phyloP scores from a whole-genome alignment of 495 filamentous ascomycete species.

The Penicillium egyptiacum region DNA sequence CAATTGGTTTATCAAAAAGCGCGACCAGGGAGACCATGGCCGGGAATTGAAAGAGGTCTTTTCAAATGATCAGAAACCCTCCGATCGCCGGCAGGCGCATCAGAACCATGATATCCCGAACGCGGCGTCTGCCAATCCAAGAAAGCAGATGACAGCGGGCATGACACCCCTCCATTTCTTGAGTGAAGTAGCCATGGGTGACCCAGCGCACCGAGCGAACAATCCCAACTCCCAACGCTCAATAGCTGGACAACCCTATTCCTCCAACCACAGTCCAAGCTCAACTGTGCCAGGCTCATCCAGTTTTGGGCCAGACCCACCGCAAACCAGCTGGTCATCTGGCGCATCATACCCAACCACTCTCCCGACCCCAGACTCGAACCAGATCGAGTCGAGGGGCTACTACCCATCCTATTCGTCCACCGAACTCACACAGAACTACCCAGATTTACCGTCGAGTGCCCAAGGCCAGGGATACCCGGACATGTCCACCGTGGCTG shows the following conservation, averaged over 20 bases:
- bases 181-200: slow-evolving; percentile 65
- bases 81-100: slow-evolving; percentile 5
- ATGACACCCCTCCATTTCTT: slow-evolving; percentile 64
- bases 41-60: slow-evolving; percentile 33
- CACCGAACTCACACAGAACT: slow-evolving; percentile 9
- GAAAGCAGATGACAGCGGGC: slow-evolving; percentile 24
- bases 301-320: background rate
- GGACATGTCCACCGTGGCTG: slow-evolving; percentile 17
- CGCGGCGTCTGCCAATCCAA: slow-evolving; percentile 7
- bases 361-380: slow-evolving; percentile 9
- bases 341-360: background rate
- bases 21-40: slow-evolving; percentile 46
- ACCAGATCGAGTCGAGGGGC: background rate
- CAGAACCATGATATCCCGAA: slow-evolving; percentile 8
- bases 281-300: slow-evolving; percentile 1
- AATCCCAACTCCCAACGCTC: slow-evolving; percentile 5
- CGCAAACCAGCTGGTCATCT: slow-evolving; percentile 7
- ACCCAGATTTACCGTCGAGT: slow-evolving; percentile 7
- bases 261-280: slow-evolving; percentile 12
- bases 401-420: slow-evolving; percentile 21
- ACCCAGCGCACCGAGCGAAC: slow-evolving; percentile 30
- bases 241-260: slow-evolving; percentile 13
- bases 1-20: slow-evolving; percentile 63
- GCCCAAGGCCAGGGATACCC: slow-evolving; percentile 11
- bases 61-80: slow-evolving; percentile 9